A percentile compares a stretch with the other conserved stretches of the same genome.
phyloP scores from a whole-genome alignment of 768 basidiomycete species.

The Leccinum subgranulosum region DNA sequence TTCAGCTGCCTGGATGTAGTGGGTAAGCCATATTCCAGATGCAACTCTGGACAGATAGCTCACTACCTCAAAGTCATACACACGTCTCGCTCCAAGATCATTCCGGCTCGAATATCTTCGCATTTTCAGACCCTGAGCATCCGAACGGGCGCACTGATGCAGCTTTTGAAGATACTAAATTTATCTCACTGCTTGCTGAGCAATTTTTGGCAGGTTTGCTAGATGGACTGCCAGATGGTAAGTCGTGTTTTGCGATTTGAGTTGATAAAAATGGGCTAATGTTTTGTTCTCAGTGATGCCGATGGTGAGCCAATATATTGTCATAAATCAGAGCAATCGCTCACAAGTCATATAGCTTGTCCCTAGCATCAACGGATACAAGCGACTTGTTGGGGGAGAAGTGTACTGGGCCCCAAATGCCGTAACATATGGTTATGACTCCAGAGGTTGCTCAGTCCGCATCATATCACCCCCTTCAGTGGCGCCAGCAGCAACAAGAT shows the following conservation, averaged over 20 bases:
- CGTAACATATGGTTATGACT: conserved; percentile 94
- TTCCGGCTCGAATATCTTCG: conserved; percentile 77
- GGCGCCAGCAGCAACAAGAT: conserved; percentile 75
- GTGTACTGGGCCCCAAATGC: conserved; percentile 94
- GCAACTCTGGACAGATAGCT: conserved; percentile 10
- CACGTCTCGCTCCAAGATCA: conserved; percentile 82
- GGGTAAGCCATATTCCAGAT: conserved; percentile 50
- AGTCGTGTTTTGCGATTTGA: conserved; percentile 17
- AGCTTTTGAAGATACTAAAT: conserved; percentile 76
- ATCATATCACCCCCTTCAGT: conserved; percentile 91
- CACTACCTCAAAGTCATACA: conserved; percentile 57
- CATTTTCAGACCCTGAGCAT: conserved; percentile 58
- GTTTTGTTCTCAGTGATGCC: conserved; percentile 65
- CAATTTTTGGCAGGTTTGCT: conserved; percentile 94
- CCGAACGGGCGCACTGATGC: conserved; percentile 66
- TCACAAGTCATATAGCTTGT: conserved; percentile 49
- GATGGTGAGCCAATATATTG: conserved; percentile 47
- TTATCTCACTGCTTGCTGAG: conserved; percentile 79
- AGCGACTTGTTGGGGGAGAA: conserved; percentile 90
- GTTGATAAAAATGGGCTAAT: not conserved
- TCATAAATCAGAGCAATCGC: not conserved
- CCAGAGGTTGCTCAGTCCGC: conserved; percentile 86
- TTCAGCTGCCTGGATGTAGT: conserved; percentile 89
- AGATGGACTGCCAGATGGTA: conserved; percentile 86
- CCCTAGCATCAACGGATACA: conserved; percentile 95